Percentiles rank a stretch among this genome's conserved stretches.
These are phyloP conservation scores for Basidiobolus meristosporus DNA, from an alignment of 371 early-diverging fungal genomes.

Conservation along the genomic window DNA sequence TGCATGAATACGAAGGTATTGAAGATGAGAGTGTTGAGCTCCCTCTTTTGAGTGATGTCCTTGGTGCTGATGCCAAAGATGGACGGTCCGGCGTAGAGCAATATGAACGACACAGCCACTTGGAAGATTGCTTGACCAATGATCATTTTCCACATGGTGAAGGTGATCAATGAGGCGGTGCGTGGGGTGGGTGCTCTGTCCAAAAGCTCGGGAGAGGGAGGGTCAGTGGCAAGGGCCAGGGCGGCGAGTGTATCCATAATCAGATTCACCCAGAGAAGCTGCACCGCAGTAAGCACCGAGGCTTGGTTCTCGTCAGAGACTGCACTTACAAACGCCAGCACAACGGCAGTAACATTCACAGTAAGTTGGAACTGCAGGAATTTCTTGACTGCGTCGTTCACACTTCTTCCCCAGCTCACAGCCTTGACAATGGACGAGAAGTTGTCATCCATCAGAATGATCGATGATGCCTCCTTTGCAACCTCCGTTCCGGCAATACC, in stretches of 20 bases:
- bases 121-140: slow-evolving; percentile 38
- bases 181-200: slow-evolving; percentile 34
- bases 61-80: slow-evolving; percentile 11
- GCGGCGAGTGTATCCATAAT: slow-evolving; percentile 71
- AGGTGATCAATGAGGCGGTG: slow-evolving; percentile 35
- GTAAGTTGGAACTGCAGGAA: slow-evolving; percentile 67
- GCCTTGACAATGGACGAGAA: slow-evolving; percentile 58
- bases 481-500: slow-evolving; percentile 68
- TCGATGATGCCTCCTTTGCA: slow-evolving; percentile 61
- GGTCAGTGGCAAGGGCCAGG: slow-evolving; percentile 54
- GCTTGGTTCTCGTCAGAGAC: slow-evolving; percentile 18
- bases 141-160: slow-evolving; percentile 59
- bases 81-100: slow-evolving; percentile 23
- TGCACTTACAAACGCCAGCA: slow-evolving; percentile 39
- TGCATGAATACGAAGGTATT: slow-evolving; percentile 65
- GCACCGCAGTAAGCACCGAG: slow-evolving; percentile 45
- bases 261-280: slow-evolving; percentile 63
- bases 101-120: slow-evolving; percentile 21
- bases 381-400: slow-evolving; percentile 59
- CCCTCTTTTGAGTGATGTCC: not conserved
- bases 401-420: slow-evolving; percentile 61
- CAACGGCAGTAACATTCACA: slow-evolving; percentile 53
- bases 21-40: slow-evolving; percentile 38
- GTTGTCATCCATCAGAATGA: slow-evolving; percentile 65
- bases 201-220: slow-evolving; percentile 38